phyloP scores from a whole-genome alignment of 2,329 filamentous ascomycete genomes.

The Orbilia javanica region DNA sequence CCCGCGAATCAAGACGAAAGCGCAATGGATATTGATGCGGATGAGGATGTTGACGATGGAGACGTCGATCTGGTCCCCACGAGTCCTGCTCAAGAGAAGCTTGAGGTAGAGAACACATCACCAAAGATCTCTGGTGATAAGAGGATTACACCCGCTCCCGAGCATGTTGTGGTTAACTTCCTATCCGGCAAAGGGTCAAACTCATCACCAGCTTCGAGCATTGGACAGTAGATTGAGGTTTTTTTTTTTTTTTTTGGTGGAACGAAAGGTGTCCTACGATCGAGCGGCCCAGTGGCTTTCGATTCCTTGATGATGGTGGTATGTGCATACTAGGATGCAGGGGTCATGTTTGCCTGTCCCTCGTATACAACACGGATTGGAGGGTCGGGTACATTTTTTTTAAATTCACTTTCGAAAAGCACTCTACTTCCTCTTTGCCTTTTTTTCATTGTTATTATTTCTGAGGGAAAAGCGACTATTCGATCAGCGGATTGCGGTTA shows the following conservation, averaged over 20 bases:
- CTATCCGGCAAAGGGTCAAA: slow-evolving; percentile 49
- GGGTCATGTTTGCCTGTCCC: neutral
- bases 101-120: neutral
- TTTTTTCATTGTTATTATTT: neutral
- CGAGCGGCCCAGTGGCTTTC: neutral
- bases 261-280: neutral
- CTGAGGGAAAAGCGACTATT: neutral
- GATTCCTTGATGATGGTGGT: neutral
- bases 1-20: slow-evolving; percentile 23
- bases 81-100: slow-evolving; percentile 28
- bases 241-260: no score
- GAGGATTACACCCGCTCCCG: neutral
- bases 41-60: slow-evolving; percentile 32
- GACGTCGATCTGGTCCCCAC: slow-evolving; percentile 44
- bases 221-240: slow-evolving; percentile 17
- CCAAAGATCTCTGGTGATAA: neutral
- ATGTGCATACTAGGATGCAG: neutral
- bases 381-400: no score
- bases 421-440: neutral
- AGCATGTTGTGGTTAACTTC: slow-evolving; percentile 55
- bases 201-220: slow-evolving; percentile 54
- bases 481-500: neutral
- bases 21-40: slow-evolving; percentile 53
- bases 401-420: neutral
- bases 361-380: neutral